Evolutionary conservation across 345 rosid species (phyloP).

Genomic region (Xanthoceras sorbifolium): DNA sequence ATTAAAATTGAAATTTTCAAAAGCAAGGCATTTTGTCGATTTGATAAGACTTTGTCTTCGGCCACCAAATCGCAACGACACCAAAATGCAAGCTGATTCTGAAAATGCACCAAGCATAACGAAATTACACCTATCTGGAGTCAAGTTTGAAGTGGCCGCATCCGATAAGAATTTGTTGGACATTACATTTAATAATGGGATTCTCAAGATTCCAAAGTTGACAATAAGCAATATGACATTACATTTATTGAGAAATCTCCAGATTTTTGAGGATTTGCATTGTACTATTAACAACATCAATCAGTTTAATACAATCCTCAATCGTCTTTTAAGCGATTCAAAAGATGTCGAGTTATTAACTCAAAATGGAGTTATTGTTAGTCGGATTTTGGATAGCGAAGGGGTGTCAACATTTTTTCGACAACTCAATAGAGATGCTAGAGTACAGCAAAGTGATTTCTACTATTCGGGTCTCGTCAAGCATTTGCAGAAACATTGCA

Average conservation of each 20-base stretch:
- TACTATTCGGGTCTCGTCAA: neutral
- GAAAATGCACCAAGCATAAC: neutral
- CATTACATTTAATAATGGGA: conserved; percentile 20
- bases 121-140: neutral
- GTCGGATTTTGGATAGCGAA: neutral
- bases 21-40: conserved; percentile 7
- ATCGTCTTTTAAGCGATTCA: neutral
- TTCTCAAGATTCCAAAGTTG: conserved; percentile 15
- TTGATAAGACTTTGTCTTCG: neutral
- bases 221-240: neutral
- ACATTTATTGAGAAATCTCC: conserved; percentile 12
- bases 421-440: neutral
- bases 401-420: neutral
- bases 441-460: neutral
- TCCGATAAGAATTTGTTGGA: neutral
- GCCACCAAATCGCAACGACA: neutral
- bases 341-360: conserved; percentile 13
- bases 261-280: conserved; percentile 5
- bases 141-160: neutral
- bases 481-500: neutral
- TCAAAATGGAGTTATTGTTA: neutral
- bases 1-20: neutral
- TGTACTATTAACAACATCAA: neutral
- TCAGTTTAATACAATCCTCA: neutral
- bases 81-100: neutral